Conservation (phyloP, 139 green algal genomes). For the Chlamydomonas schloesseri region DNA sequence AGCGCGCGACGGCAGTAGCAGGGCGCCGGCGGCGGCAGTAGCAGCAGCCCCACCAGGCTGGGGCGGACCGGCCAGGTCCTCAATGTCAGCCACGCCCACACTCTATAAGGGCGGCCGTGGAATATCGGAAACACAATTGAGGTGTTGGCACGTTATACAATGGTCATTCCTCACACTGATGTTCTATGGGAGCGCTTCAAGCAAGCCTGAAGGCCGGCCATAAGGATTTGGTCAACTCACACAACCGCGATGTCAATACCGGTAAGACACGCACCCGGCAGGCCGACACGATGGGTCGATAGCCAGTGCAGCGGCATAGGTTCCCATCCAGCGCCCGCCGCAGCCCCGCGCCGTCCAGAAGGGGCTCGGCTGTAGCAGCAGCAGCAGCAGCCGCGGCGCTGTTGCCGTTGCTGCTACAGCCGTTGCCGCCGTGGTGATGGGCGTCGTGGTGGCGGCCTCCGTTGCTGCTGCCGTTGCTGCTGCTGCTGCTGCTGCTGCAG, state of each 20-base stretch:
- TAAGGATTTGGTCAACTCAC: too few relatives aligned
- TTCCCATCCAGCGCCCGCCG: constrained; percentile 81
- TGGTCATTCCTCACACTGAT: too few relatives aligned
- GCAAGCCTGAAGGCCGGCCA: too few relatives aligned
- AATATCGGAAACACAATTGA: too few relatives aligned
- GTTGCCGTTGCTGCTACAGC: background rate
- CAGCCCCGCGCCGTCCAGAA: constrained; percentile 36
- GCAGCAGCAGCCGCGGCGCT: too few relatives aligned
- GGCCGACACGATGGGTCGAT: constrained; percentile 77
- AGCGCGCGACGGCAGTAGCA: background rate
- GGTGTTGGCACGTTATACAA: too few relatives aligned
- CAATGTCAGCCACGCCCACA: constrained; percentile 2
- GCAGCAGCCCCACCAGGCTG: too few relatives aligned
- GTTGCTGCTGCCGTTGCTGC: background rate
- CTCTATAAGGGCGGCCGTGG: too few relatives aligned
- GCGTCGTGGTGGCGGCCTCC: background rate
- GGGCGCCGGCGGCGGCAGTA: too few relatives aligned
- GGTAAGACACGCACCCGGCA: constrained; percentile 64
- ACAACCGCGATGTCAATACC: too few relatives aligned
- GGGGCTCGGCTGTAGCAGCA: background rate
- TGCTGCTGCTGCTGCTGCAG: background rate
- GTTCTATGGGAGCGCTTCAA: too few relatives aligned
- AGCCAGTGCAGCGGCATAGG: constrained; percentile 87
- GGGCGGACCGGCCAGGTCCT: constrained; percentile 2
- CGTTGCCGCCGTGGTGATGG: constrained; percentile 11